A percentile compares a stretch with the other conserved stretches of the same genome.
These are phyloP conservation scores for Glaciozyma antarctica DNA, from an alignment of 768 basidiomycete genomes.

Conservation along the genomic window DNA sequence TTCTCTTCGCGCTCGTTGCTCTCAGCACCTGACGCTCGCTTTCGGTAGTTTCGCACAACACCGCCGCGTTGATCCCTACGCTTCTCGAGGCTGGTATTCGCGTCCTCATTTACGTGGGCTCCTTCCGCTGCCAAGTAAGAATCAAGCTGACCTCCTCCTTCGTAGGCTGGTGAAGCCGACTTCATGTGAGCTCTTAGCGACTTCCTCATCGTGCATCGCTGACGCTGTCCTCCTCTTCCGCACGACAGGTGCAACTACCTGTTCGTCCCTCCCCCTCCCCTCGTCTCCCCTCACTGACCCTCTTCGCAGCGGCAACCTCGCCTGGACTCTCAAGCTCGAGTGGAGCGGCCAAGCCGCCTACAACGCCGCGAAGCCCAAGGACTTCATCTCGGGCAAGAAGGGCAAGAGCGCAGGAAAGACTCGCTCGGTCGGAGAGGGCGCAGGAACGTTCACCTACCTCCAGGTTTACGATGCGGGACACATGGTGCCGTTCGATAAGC, in stretches of 20 bases:
- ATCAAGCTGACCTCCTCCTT: background rate
- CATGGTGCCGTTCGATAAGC: constrained; percentile 53
- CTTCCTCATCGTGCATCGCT: background rate
- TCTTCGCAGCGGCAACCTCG: constrained; percentile 52
- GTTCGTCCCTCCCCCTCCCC: background rate
- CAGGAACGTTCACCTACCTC: constrained; percentile 20
- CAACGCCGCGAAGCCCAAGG: constrained; percentile 44
- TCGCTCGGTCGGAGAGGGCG: constrained; percentile 57
- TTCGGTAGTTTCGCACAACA: constrained; percentile 66
- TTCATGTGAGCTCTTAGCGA: constrained; percentile 61
- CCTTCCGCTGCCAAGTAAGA: constrained; percentile 6
- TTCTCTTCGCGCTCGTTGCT: no score
- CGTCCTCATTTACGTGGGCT: constrained; percentile 74
- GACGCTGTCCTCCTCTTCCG: background rate
- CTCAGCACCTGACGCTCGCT: background rate
- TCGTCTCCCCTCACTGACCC: background rate
- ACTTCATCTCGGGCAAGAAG: constrained; percentile 50
- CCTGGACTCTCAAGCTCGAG: constrained; percentile 60
- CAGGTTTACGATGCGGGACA: constrained; percentile 63
- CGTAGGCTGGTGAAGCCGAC: constrained; percentile 43
- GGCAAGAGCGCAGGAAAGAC: constrained; percentile 59
- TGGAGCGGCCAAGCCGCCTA: constrained; percentile 59
- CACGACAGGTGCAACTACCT: background rate
- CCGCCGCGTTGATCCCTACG: constrained; percentile 64
- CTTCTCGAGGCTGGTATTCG: constrained; percentile 73